These are phyloP conservation scores for Mucuna pruriens DNA, from an alignment of 306 rosid species.

Conservation along the genomic window DNA sequence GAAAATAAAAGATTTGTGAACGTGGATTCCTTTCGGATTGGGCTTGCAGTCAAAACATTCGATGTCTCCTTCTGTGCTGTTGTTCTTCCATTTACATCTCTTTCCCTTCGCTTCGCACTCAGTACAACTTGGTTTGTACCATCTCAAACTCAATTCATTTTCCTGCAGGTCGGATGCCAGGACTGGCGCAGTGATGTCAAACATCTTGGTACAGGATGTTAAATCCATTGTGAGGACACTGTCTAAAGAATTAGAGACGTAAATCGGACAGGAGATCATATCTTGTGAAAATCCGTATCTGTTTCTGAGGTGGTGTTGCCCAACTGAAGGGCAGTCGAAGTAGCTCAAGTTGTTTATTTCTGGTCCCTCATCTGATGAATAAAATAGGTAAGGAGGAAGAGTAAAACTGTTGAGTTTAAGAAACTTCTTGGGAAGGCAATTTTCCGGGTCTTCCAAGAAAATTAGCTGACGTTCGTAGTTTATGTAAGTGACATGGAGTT, in stretches of 20 bases:
- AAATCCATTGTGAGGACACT: not conserved
- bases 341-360: not conserved
- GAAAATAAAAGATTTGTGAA: not conserved
- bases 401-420: not conserved
- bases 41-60: not conserved
- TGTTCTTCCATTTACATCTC: not conserved
- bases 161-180: not conserved
- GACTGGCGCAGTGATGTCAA: not conserved
- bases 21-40: not conserved
- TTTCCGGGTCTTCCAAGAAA: not conserved
- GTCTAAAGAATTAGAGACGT: not conserved
- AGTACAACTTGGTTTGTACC: not conserved
- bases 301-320: not conserved
- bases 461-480: not conserved
- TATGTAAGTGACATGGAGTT: not conserved
- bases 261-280: not conserved
- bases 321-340: not conserved
- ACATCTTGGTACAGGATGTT: not conserved
- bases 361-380: fast-evolving
- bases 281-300: not conserved
- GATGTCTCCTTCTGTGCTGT: not conserved
- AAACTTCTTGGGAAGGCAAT: not conserved
- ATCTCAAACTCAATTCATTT: not conserved
- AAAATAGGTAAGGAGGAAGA: not conserved
- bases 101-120: not conserved